phyloP scores from a whole-genome alignment of 768 basidiomycete species.

The Lactifluus piperatus region DNA sequence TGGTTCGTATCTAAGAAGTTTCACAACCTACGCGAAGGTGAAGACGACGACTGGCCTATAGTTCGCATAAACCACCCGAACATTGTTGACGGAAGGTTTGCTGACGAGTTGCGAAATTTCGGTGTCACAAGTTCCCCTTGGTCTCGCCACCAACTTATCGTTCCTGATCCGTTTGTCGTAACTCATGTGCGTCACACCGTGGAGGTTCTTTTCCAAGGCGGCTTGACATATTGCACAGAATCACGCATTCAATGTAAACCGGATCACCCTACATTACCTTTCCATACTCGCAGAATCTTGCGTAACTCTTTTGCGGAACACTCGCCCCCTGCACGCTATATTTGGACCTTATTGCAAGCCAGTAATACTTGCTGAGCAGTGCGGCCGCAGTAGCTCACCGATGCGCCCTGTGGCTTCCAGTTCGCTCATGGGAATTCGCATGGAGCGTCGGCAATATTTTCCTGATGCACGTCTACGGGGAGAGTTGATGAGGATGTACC shows the following conservation, averaged over 20 bases:
- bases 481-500: constrained; percentile 6
- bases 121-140: constrained; percentile 4
- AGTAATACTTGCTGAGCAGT: neutral
- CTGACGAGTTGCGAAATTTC: constrained; percentile 2
- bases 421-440: neutral
- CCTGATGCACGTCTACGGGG: neutral
- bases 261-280: constrained; percentile 12
- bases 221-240: constrained; percentile 4
- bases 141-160: constrained; percentile 18
- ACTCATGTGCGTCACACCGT: constrained; percentile 8
- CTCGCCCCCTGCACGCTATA: constrained; percentile 7
- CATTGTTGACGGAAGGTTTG: neutral
- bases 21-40: neutral
- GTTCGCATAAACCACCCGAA: constrained; percentile 5
- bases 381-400: neutral
- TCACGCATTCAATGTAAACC: constrained; percentile 17
- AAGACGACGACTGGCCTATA: constrained; percentile 6
- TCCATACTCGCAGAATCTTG: constrained; percentile 9
- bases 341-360: constrained; percentile 17
- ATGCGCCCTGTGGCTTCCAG: neutral
- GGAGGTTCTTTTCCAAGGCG: neutral
- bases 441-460: neutral
- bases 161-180: constrained; percentile 16
- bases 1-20: constrained; percentile 15
- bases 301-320: constrained; percentile 1